phyloP scores from a whole-genome alignment of 2,329 filamentous ascomycete species.

The Fusarium veterinarium region DNA sequence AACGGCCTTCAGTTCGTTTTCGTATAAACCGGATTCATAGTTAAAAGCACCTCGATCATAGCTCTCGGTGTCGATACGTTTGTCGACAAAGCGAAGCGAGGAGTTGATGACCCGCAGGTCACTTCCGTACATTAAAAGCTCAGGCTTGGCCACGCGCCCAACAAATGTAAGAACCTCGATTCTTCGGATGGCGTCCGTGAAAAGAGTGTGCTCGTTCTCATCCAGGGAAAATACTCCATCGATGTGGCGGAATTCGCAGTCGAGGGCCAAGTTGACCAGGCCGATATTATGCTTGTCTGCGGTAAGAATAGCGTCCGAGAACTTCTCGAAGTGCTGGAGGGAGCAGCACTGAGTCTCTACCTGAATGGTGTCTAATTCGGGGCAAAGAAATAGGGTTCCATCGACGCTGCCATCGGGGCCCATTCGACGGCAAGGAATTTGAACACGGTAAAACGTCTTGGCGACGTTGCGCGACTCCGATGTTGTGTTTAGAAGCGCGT shows the following conservation, averaged over 20 bases:
- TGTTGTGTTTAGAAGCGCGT: background rate
- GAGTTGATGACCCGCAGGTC: background rate
- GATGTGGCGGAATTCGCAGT: background rate
- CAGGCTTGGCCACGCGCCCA: background rate
- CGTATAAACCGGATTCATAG: background rate
- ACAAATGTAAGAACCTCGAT: background rate
- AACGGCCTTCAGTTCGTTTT: background rate
- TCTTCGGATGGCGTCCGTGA: background rate
- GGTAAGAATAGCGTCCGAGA: rapidly evolving
- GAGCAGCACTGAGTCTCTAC: rapidly evolving
- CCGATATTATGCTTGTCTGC: background rate
- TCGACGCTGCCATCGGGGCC: too few species aligned
- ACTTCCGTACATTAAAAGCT: background rate
- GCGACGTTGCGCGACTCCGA: background rate
- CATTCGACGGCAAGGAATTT: background rate
- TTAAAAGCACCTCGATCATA: background rate
- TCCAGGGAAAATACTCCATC: background rate
- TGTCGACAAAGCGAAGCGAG: rapidly evolving
- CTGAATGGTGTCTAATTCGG: background rate
- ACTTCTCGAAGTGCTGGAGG: background rate
- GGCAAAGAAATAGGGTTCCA: background rate
- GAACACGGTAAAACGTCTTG: background rate
- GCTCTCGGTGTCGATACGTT: background rate
- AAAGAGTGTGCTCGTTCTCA: background rate
- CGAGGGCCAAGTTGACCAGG: background rate